These are phyloP conservation scores for Furcasterigmium sp. DNA, from an alignment of 2,329 filamentous ascomycete genomes.

Conservation along the genomic window DNA sequence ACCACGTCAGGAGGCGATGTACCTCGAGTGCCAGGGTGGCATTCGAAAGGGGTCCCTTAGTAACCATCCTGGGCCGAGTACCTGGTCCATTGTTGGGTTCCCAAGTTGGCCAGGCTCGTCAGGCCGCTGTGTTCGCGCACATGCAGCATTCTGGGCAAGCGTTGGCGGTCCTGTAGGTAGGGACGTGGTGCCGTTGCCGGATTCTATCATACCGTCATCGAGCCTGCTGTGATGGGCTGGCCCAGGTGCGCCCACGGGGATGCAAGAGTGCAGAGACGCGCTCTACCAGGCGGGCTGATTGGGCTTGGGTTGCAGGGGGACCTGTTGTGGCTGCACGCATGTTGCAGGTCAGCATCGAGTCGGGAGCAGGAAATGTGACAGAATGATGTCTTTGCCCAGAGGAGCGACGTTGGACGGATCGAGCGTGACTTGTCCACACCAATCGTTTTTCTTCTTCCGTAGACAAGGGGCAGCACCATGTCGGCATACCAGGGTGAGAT, in stretches of 20 bases:
- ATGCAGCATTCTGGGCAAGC: too few relatives aligned
- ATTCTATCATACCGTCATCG: conserved; percentile 1
- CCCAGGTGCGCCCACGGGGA: not conserved
- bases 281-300: not conserved
- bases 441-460: not conserved
- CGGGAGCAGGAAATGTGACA: not conserved
- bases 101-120: too few relatives aligned
- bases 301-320: not conserved
- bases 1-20: not conserved
- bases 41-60: too few relatives aligned
- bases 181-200: too few relatives aligned
- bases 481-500: too few relatives aligned
- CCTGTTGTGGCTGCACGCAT: not conserved
- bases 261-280: conserved; percentile 1
- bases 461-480: not conserved
- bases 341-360: conserved; percentile 1
- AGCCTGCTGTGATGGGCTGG: not conserved
- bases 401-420: not conserved
- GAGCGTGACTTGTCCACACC: not conserved
- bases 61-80: too few relatives aligned
- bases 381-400: not conserved
- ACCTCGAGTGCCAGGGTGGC: not conserved
- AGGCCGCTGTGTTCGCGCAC: too few relatives aligned
- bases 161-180: too few relatives aligned
- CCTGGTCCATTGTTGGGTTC: too few relatives aligned